Percentiles rank a stretch among this genome's conserved stretches.
Evolutionary conservation across 805 yeast genomes (phyloP).

Genomic region (Saccharomyces mikatae): DNA sequence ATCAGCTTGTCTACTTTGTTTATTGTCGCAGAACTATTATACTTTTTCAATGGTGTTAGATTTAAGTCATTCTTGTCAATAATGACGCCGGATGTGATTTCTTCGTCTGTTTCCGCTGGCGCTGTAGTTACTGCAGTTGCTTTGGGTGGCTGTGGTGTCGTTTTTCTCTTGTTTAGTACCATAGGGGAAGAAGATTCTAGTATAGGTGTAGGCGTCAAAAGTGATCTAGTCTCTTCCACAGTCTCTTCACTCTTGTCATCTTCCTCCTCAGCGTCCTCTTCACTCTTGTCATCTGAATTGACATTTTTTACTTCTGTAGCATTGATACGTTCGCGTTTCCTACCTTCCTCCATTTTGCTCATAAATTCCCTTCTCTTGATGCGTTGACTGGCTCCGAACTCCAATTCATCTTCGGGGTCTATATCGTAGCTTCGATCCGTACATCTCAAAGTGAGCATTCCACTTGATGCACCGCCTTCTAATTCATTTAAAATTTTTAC

Average conservation of each 20-base stretch:
- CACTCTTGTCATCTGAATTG: conserved; percentile 1
- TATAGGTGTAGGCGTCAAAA: not conserved
- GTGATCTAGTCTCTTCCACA: not conserved
- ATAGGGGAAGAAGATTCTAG: not conserved
- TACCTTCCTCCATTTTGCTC: conserved; percentile 5
- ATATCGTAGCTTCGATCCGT: conserved; percentile 16
- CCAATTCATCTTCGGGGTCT: conserved; percentile 24
- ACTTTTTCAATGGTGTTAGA: not conserved
- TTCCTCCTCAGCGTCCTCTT: not conserved
- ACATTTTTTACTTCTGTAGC: not conserved
- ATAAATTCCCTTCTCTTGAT: conserved; percentile 22
- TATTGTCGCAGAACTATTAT: not conserved
- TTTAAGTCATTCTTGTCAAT: not conserved
- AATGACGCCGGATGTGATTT: not conserved
- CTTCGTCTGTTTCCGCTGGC: not conserved
- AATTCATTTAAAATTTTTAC: conserved; percentile 14
- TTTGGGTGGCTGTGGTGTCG: not conserved
- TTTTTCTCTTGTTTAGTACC: not conserved
- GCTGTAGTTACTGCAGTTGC: not conserved
- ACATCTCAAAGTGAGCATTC: conserved; percentile 10
- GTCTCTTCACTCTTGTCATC: not conserved
- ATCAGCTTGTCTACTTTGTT: conserved; percentile 11
- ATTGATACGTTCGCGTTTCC: not conserved
- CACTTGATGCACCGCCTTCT: not conserved
- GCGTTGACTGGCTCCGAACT: conserved; percentile 23